phyloP scores from a whole-genome alignment of 177 flowering plant genomes.

The Vitis hybrid region DNA sequence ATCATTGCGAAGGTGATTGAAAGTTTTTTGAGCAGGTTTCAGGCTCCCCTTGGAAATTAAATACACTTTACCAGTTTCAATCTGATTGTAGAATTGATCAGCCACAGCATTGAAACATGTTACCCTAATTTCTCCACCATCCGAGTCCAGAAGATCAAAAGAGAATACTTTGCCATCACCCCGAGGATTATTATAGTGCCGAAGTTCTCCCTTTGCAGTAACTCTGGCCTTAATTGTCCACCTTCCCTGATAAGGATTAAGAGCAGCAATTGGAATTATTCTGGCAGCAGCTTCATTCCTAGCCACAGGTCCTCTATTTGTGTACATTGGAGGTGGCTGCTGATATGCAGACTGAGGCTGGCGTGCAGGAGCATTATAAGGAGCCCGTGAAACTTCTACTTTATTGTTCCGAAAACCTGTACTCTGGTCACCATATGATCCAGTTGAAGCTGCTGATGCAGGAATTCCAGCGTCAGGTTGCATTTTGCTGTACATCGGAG shows the following conservation, averaged over 20 bases:
- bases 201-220: conserved; percentile 74
- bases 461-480: conserved; percentile 33
- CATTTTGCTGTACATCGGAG: conserved; percentile 27
- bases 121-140: conserved; percentile 90
- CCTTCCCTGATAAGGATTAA: conserved; percentile 84
- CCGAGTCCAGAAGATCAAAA: conserved; percentile 93
- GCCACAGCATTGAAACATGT: conserved; percentile 94
- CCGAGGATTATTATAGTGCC: conserved; percentile 72
- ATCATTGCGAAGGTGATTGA: conserved; percentile 76
- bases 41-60: conserved; percentile 74
- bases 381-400: conserved; percentile 34
- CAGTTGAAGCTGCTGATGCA: conserved; percentile 21
- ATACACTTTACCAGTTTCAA: conserved; percentile 84
- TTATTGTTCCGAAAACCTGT: conserved; percentile 26
- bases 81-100: conserved; percentile 76
- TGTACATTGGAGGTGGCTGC: conserved; percentile 65
- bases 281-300: conserved; percentile 82
- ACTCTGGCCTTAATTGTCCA: conserved; percentile 99
- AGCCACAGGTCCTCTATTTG: conserved; percentile 77
- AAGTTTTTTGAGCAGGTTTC: conserved; percentile 81
- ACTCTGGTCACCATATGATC: conserved; percentile 28
- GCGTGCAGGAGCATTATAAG: conserved; percentile 37
- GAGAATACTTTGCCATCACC: conserved; percentile 95
- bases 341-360: conserved; percentile 48
- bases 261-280: conserved; percentile 82